These are phyloP conservation scores for Clausena lansium DNA, from an alignment of 345 rosid genomes.

Conservation along the genomic window DNA sequence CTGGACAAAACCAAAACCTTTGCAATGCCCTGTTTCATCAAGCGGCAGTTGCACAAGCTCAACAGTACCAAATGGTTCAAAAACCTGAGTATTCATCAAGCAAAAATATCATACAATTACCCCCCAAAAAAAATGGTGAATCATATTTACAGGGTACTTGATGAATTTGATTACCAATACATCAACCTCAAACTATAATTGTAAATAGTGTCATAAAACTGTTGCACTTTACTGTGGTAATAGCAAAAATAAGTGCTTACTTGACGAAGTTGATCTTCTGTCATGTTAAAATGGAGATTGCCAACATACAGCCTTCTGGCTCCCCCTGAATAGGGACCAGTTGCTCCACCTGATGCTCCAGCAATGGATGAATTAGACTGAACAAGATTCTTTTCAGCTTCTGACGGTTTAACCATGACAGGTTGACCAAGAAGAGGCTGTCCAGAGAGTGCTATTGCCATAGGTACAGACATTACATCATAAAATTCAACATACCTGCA, in stretches of 20 bases:
- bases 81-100: constrained; percentile 49
- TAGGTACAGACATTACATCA: constrained; percentile 91
- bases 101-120: neutral
- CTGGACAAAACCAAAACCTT: constrained; percentile 96
- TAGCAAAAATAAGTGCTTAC: constrained; percentile 41
- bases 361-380: constrained; percentile 58
- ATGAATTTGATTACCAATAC: neutral
- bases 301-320: constrained; percentile 92
- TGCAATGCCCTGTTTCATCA: constrained; percentile 94
- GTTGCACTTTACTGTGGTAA: neutral
- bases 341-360: constrained; percentile 32
- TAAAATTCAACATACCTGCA: constrained; percentile 96
- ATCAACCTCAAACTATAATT: neutral
- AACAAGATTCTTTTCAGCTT: constrained; percentile 95
- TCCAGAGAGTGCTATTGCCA: constrained; percentile 91
- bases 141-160: neutral
- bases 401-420: constrained; percentile 98
- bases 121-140: neutral
- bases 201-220: neutral
- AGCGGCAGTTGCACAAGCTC: constrained; percentile 95
- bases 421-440: constrained; percentile 92
- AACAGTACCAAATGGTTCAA: constrained; percentile 91
- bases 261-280: constrained; percentile 70
- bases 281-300: constrained; percentile 88
- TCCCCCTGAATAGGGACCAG: constrained; percentile 57